Conservation (phyloP, 306 rosid genomes). For the Echinosophora koreensis region DNA sequence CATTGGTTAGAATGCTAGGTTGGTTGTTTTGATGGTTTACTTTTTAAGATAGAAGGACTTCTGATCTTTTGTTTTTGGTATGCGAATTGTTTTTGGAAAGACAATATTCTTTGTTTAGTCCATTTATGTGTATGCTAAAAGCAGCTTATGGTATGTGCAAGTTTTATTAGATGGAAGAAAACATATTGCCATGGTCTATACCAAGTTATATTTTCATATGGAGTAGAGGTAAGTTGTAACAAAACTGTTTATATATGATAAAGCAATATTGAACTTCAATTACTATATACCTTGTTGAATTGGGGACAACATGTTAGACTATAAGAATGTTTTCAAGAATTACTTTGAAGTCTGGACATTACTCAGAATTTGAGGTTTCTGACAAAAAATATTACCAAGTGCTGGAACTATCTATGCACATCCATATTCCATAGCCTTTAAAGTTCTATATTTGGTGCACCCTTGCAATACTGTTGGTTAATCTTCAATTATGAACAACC, state of each 20-base stretch:
- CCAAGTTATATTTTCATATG: slow-evolving; percentile 19
- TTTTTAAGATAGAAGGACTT: slow-evolving; percentile 9
- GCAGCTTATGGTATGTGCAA: slow-evolving; percentile 30
- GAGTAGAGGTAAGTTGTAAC: slow-evolving; percentile 2
- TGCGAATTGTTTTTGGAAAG: slow-evolving; percentile 1
- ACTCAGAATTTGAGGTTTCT: slow-evolving; percentile 1
- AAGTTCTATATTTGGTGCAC: not conserved
- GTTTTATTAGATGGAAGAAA: slow-evolving; percentile 27
- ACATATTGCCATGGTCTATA: not conserved
- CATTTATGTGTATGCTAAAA: slow-evolving; percentile 4
- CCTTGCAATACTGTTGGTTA: not conserved
- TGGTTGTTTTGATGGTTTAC: not conserved
- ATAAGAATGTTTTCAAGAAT: not conserved
- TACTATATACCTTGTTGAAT: slow-evolving; percentile 17
- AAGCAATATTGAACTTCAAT: slow-evolving; percentile 13
- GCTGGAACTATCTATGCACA: not conserved
- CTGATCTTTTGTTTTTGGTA: slow-evolving; percentile 10
- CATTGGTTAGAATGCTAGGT: not conserved
- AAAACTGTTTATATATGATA: not conserved
- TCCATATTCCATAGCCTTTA: slow-evolving; percentile 2
- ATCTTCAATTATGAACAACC: not conserved
- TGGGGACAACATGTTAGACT: not conserved
- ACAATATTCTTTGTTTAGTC: slow-evolving; percentile 2
- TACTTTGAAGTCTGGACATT: not conserved
- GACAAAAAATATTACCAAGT: not conserved